A percentile compares a stretch with the other conserved stretches of the same genome.
These are phyloP conservation scores for Theileria parva DNA, from an alignment of 169 alveolate species.

Conservation along the genomic window DNA sequence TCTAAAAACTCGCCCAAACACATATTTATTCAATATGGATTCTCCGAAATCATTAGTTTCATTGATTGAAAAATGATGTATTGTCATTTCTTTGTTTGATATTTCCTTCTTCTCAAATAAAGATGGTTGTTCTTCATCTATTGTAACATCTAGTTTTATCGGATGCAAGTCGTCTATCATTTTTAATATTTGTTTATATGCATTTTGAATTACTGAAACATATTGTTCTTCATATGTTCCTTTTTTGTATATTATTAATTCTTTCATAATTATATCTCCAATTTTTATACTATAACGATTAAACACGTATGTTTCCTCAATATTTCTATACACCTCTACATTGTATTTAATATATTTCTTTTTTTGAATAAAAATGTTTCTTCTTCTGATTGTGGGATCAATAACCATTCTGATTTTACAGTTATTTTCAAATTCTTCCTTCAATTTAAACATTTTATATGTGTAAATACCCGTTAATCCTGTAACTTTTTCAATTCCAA, in stretches of 20 bases:
- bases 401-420: neutral
- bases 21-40: neutral
- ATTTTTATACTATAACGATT: no score
- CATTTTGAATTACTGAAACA: no score
- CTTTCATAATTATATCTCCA: neutral
- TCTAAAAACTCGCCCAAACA: neutral
- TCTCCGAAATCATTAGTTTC: neutral
- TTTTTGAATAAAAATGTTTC: neutral
- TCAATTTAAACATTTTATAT: neutral
- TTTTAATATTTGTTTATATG: neutral
- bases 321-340: neutral
- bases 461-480: neutral
- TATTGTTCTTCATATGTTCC: no score
- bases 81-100: neutral
- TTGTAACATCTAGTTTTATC: neutral
- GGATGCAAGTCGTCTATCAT: neutral
- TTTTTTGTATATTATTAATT: neutral
- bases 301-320: neutral
- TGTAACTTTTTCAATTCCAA: constrained; percentile 13
- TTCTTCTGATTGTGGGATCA: neutral
- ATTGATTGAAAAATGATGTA: neutral
- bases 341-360: neutral
- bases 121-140: constrained; percentile 3
- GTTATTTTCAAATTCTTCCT: neutral
- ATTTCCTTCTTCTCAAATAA: neutral